phyloP scores from a whole-genome alignment of 1,284 basidiomycete species.

The Austroboletus niveus region DNA sequence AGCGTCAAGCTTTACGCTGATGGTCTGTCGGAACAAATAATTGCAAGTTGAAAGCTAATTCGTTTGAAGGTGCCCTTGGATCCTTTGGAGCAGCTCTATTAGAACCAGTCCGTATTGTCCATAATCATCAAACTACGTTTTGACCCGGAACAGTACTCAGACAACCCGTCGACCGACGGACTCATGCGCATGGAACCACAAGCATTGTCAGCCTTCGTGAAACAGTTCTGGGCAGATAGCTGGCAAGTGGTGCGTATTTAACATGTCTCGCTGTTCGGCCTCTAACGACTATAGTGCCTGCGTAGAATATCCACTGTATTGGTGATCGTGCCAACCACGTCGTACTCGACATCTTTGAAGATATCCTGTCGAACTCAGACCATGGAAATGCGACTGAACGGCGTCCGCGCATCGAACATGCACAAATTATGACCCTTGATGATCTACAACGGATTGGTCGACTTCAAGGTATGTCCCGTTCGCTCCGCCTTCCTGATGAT shows the following conservation, averaged over 20 bases:
- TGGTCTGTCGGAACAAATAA: constrained; percentile 38
- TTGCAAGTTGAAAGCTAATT: constrained; percentile 6
- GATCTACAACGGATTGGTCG: constrained; percentile 71
- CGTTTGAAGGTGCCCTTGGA: constrained; percentile 71
- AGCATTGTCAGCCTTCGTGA: constrained; percentile 54
- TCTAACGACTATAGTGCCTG: background rate
- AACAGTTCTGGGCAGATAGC: constrained; percentile 62
- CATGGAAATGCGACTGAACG: constrained; percentile 42
- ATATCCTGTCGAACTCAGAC: constrained; percentile 32
- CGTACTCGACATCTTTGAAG: constrained; percentile 79
- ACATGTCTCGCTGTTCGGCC: background rate
- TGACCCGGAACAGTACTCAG: constrained; percentile 55
- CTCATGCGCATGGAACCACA: constrained; percentile 62
- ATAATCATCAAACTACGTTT: background rate
- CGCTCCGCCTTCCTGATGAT: background rate
- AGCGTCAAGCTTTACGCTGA: constrained; percentile 85
- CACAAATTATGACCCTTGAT: constrained; percentile 75
- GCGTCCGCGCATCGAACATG: constrained; percentile 85
- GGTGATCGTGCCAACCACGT: constrained; percentile 87
- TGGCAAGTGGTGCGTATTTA: constrained; percentile 66
- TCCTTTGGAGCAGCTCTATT: constrained; percentile 89
- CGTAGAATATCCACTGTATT: constrained; percentile 85
- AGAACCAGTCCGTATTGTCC: constrained; percentile 46
- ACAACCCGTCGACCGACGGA: constrained; percentile 69
- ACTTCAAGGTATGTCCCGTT: constrained; percentile 61